Evolutionary conservation across 2,329 filamentous ascomycete species (phyloP).

Genomic region (Diplodia seriata): DNA sequence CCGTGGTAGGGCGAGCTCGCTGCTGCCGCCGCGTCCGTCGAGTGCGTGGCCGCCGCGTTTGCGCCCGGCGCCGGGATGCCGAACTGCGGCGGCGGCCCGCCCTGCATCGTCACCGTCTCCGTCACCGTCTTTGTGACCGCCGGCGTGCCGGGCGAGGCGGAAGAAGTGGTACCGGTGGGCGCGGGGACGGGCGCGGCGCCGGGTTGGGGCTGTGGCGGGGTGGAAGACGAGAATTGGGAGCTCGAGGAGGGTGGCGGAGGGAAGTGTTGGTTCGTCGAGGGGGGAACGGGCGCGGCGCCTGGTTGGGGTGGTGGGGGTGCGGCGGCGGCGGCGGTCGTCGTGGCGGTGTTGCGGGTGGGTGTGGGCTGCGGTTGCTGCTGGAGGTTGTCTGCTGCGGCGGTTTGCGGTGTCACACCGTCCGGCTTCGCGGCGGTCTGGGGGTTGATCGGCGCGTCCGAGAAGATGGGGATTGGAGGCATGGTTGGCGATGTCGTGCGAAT

Average conservation of each 20-base stretch:
- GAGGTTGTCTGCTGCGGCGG: slow-evolving; percentile 40
- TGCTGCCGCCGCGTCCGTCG: slow-evolving; percentile 37
- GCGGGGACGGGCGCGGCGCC: slow-evolving; percentile 50
- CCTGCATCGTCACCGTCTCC: slow-evolving; percentile 41
- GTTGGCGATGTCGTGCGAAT: slow-evolving; percentile 35
- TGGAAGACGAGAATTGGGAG: background rate
- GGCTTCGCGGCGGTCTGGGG: slow-evolving; percentile 39
- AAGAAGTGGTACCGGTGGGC: slow-evolving; percentile 39
- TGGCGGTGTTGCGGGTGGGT: slow-evolving; percentile 47
- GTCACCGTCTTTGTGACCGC: slow-evolving; percentile 44
- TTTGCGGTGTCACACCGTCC: slow-evolving; percentile 41
- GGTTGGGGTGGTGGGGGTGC: slow-evolving; percentile 45
- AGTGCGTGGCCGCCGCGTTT: slow-evolving; percentile 41
- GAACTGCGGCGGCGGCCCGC: slow-evolving; percentile 49
- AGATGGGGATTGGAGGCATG: slow-evolving; percentile 57
- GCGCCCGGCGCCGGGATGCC: slow-evolving; percentile 48
- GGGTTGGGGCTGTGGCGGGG: slow-evolving; percentile 51
- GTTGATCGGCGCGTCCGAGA: slow-evolving; percentile 56
- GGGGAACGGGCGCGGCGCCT: slow-evolving; percentile 37
- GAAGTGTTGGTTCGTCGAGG: background rate
- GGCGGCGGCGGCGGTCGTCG: slow-evolving; percentile 37
- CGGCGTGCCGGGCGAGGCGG: slow-evolving; percentile 36
- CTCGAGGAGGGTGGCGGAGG: background rate
- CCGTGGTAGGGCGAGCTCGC: too few relatives aligned
- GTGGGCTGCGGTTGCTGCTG: slow-evolving; percentile 39